These are phyloP conservation scores for Scheffersomyces lignicola DNA, from an alignment of 1,139 yeast species.

Conservation along the genomic window DNA sequence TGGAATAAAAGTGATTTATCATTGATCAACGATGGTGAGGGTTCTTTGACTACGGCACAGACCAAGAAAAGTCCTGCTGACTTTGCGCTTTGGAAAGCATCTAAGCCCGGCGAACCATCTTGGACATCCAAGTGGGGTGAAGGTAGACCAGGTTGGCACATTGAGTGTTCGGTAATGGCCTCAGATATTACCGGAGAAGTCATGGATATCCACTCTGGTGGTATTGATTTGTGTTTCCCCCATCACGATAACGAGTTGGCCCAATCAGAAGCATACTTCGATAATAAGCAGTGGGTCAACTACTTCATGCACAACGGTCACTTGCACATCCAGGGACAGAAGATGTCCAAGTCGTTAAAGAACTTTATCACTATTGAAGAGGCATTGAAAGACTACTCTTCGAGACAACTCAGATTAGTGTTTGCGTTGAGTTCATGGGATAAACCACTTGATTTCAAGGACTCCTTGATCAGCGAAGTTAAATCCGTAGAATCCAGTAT, in stretches of 20 bases:
- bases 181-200: constrained; percentile 77
- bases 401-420: constrained; percentile 85
- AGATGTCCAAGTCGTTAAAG: constrained; percentile 93
- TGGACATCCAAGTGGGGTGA: constrained; percentile 97
- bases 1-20: constrained; percentile 93
- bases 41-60: constrained; percentile 64
- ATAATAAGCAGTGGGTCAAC: constrained; percentile 92
- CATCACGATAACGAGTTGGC: constrained; percentile 99
- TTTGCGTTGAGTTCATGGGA: constrained; percentile 94
- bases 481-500: constrained; percentile 71
- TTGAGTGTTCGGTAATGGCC: constrained; percentile 99
- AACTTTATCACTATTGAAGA: constrained; percentile 94
- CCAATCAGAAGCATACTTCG: constrained; percentile 91
- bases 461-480: constrained; percentile 72
- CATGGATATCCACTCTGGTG: constrained; percentile 97
- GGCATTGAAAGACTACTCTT: constrained; percentile 67
- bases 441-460: constrained; percentile 88
- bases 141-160: constrained; percentile 99
- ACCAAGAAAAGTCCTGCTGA: constrained; percentile 76
- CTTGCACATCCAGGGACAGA: constrained; percentile 95
- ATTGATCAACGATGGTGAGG: constrained; percentile 93
- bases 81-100: constrained; percentile 95
- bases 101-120: constrained; percentile 95
- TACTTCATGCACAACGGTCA: constrained; percentile 97
- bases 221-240: constrained; percentile 97